Evolutionary conservation across 2,329 filamentous ascomycete genomes (phyloP), one percentile per base, ranked within the genome.

Genomic region (Aspergillus ustus): DNA sequence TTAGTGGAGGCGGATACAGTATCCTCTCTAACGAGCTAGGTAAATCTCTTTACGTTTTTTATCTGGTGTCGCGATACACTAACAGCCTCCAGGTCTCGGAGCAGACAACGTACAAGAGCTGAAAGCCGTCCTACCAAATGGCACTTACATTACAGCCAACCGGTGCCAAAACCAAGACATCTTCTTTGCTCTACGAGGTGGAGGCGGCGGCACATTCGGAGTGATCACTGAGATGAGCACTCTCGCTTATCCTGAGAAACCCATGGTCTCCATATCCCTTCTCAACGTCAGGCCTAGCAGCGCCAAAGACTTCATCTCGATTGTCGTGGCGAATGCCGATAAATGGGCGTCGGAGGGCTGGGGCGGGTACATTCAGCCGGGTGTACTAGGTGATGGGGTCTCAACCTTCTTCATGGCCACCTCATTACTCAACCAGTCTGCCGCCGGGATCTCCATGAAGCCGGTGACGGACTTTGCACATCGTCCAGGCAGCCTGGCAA

Each of bases 301-400:
- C 19, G 59, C 53, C 17, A 25, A 9, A 7, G 28, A 52, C 3
- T 56, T 66, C 19, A 61, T 65, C 7, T 19, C 44, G 15, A 51
- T 66, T 3, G 17, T 66, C 0, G 64, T 69, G 6, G 57, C 49
- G 2, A 65, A 66, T 28, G 61, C 59, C 11, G 64, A 65, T 9
- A 61, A 60, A 34, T 69, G 67, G 67, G 64, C 66, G 1, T 51
- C 53, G 1, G 64, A 67, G 19, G 67, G 67, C 17, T 69, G 65
- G 65, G 66, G 66, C 7, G 67, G 67, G 6, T 67, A 62, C 49
- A 53, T 67, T 19, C 37, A 53, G 5, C 34, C 34, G 3, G 40
- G 31, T 11, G 19, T 28, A 7, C 7, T 40, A 2, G 43, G 15
- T 7, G 44, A 40, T 40, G 51, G 48, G 4, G 28, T 34, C 37